These are phyloP conservation scores for Microbotryum saponariae DNA, from an alignment of 1,284 basidiomycete genomes.

Conservation along the genomic window DNA sequence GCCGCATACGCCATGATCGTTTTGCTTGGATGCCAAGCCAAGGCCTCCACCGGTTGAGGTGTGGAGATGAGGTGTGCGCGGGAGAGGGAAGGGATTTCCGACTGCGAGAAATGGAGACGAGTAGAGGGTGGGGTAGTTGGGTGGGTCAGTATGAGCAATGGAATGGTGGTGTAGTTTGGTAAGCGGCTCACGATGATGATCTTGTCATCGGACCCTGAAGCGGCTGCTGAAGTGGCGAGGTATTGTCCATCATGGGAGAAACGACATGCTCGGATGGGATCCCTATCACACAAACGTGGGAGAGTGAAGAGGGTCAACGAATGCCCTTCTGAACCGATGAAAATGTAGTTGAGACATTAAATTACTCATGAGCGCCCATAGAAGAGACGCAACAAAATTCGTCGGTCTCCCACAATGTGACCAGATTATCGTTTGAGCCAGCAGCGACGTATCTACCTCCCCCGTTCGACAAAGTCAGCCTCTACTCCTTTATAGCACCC, in stretches of 20 bases:
- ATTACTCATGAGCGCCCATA: slow-evolving; percentile 25
- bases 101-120: not conserved
- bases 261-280: slow-evolving; percentile 12
- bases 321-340: no score
- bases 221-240: slow-evolving; percentile 15
- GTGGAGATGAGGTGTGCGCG: slow-evolving; percentile 8
- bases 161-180: not conserved
- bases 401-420: slow-evolving; percentile 30
- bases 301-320: no score
- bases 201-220: slow-evolving; percentile 4
- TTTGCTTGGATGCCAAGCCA: slow-evolving; percentile 30
- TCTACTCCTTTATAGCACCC: not conserved
- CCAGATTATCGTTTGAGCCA: slow-evolving; percentile 22
- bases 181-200: slow-evolving; percentile 21
- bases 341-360: slow-evolving; percentile 5
- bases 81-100: slow-evolving; percentile 6
- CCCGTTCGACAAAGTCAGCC: not conserved
- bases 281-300: slow-evolving; percentile 2
- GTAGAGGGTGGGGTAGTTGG: not conserved
- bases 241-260: slow-evolving; percentile 28
- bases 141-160: not conserved
- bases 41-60: slow-evolving; percentile 1
- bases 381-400: slow-evolving; percentile 25
- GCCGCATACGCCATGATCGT: slow-evolving; percentile 27
- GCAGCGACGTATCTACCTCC: slow-evolving; percentile 20